Base-by-base conservation (phyloP, 305 asterid genomes). In the Galium porrigens region DNA sequence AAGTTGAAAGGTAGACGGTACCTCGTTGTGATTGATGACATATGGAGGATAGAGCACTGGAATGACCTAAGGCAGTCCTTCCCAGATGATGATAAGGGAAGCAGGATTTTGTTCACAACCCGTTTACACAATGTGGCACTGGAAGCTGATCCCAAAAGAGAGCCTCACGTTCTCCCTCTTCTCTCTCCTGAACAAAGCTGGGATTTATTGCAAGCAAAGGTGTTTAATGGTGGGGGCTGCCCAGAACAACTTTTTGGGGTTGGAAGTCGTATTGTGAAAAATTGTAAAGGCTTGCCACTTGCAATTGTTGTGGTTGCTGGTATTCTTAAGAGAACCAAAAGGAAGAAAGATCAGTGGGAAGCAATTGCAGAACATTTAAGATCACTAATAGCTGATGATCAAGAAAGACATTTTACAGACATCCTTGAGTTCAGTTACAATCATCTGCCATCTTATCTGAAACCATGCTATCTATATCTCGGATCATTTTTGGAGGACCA, bases 391-490 rank as follows among this genome's bases (percentile, higher is more conserved):
- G 22, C 22, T 8, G 30, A 18, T 36, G 72, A 22, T 41, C 12
- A 39, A 56, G 17, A 59, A 4, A 66, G 33, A 34, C 64, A 36
- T 2, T 61, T n/a, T 20, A 65, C 58, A 58, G 27, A 56, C 36
- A 57, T 75, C 34, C 22, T 76, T 56, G 68, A 74, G 8, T 55
- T 56, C n/a, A 74, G 82, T 58, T 73, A 69, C 63, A 29, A 59
- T 4, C 46, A 74, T 65, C 59, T 80, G 25, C 74, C 74, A 1
- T 14, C 20, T 34, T 65, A 68, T 36, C 62, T 76, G 32, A 70
- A 73, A 48, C 71, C 68, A 2, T 76, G 81, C 63, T 77, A 76
- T 65, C 84, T 73, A 27, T 79, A 71, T 42, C 32, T 77, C 18
- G 77, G 73, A 27, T 54, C 63, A 12, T 80, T 71, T 52, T 58